Base-by-base conservation (phyloP, 2,329 filamentous ascomycete genomes). In the Aspergillus alliaceus region DNA sequence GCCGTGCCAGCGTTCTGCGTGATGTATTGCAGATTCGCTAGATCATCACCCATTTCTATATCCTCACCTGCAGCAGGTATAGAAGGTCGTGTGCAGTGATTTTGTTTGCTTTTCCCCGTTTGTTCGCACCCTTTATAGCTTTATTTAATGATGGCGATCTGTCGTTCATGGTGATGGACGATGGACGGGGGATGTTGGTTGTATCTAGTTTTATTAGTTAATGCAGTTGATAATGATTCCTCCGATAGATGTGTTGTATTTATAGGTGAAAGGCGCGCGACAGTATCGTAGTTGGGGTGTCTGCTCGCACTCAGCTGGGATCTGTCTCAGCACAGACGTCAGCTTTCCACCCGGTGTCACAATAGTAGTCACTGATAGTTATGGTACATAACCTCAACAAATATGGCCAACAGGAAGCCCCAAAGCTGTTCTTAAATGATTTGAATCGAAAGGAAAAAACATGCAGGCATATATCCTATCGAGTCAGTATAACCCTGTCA, bases 61-160 rank as follows among this genome's bases (percentile, higher is more conserved):
- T 20, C 44, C 15, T 15, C 20, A 40, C 11, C 15, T 4, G 54
- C 49, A 39, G 49, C 49, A 52, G 42, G 44, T 58, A 56, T 56
- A 58, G 48, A 53, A 55, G 53, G 47, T 61, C 53, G 59, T 53
- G 39, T 42, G 42, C 18, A 34, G 54, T 57, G 25, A 44, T 58
- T 49, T 18, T 25, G 29, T 59, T 37, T 47, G 31, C 25, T 31
- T 50, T 18, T 40, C n/a, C 37, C 29, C 48, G 52, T 49, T 20
- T 50, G 49, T 47, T 42, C 22, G 42, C 48, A 50, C 27, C 53
- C 34, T 51, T 48, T 42, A 48, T 48, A 46, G 35, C 25, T 42
- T 50, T 52, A 32, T n/a, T n/a, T 60, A 56, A 60, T 60, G 53
- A 48, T 39, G 53, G 27, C 40, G 59, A 31, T 39, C 40, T 37